phyloP scores from a whole-genome alignment of 2,329 filamentous ascomycete species.

The Claviceps capensis region DNA sequence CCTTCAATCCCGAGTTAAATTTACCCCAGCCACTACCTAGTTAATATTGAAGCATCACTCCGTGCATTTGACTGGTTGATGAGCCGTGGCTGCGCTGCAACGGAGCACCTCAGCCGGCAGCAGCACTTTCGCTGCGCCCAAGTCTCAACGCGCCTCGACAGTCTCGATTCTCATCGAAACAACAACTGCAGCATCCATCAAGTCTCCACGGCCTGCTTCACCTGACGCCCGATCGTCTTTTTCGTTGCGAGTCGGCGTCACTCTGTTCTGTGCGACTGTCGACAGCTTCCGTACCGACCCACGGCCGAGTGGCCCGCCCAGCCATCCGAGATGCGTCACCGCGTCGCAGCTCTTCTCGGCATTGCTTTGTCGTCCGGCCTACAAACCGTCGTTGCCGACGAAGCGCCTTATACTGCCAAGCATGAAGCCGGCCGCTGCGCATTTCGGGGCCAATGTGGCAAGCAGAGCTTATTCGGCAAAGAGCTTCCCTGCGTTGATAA shows the following conservation, averaged over 20 bases:
- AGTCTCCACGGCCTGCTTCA: neutral
- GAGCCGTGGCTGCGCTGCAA: too few species aligned
- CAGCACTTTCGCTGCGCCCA: too few species aligned
- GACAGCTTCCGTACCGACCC: neutral
- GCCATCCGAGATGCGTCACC: conserved; percentile 18
- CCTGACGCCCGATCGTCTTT: too few species aligned
- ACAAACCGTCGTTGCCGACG: conserved; percentile 11
- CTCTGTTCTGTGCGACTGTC: neutral
- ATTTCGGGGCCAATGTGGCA: conserved; percentile 82
- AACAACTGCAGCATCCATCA: neutral
- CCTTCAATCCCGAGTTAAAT: too few species aligned
- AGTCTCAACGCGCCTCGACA: neutral
- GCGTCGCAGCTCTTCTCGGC: conserved; percentile 17
- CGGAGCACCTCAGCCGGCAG: too few species aligned
- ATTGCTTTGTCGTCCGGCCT: conserved; percentile 14
- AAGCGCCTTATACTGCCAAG: conserved; percentile 35
- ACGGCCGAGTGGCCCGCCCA: conserved; percentile 5
- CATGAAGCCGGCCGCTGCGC: conserved; percentile 85
- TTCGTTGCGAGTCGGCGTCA: too few species aligned
- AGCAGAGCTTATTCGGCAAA: conserved; percentile 78
- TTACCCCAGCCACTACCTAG: too few species aligned
- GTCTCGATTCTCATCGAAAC: neutral
- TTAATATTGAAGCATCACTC: too few species aligned
- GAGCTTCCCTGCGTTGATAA: conserved; percentile 91
- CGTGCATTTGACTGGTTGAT: too few species aligned